phyloP scores from a whole-genome alignment of 2,329 filamentous ascomycete species.

The Juglanconis sp. region DNA sequence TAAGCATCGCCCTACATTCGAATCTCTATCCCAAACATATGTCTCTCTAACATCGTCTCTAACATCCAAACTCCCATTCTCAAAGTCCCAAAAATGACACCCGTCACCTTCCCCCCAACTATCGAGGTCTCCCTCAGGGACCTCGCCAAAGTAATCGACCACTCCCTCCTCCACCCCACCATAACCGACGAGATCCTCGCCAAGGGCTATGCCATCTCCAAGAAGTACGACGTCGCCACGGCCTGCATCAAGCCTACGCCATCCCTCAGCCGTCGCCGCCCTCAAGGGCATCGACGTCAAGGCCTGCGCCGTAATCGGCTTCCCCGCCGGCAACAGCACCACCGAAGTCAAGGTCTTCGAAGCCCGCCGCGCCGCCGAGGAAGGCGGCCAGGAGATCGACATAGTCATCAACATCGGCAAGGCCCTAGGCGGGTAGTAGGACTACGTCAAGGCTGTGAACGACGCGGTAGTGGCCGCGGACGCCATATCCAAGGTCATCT shows the following conservation, averaged over 20 bases:
- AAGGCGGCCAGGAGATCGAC: conserved; percentile 54
- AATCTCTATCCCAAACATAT: too few species aligned
- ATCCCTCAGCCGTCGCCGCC: conserved; percentile 42
- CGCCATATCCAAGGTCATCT: conserved; percentile 57
- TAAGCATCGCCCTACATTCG: too few species aligned
- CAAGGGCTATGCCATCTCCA: conserved; percentile 45
- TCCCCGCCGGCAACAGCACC: conserved; percentile 57
- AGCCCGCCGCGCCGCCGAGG: conserved; percentile 42
- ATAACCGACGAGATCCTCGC: conserved; percentile 55
- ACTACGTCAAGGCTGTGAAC: conserved; percentile 51
- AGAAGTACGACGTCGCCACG: conserved; percentile 48
- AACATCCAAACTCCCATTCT: too few species aligned
- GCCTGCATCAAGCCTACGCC: conserved; percentile 58
- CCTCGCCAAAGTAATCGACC: conserved; percentile 56
- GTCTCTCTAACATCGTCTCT: too few species aligned
- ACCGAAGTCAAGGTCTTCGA: conserved; percentile 53
- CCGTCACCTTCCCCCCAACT: conserved; percentile 16
- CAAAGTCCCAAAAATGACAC: background rate
- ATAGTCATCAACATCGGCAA: conserved; percentile 62
- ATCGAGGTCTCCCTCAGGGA: conserved; percentile 41
- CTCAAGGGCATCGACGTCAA: conserved; percentile 48
- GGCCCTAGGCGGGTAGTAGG: conserved; percentile 53
- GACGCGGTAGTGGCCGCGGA: conserved; percentile 38
- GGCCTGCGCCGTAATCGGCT: conserved; percentile 58
- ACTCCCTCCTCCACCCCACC: conserved; percentile 60